Base-by-base conservation (phyloP, 768 basidiomycete genomes). In the Rhizopogon rudus region DNA sequence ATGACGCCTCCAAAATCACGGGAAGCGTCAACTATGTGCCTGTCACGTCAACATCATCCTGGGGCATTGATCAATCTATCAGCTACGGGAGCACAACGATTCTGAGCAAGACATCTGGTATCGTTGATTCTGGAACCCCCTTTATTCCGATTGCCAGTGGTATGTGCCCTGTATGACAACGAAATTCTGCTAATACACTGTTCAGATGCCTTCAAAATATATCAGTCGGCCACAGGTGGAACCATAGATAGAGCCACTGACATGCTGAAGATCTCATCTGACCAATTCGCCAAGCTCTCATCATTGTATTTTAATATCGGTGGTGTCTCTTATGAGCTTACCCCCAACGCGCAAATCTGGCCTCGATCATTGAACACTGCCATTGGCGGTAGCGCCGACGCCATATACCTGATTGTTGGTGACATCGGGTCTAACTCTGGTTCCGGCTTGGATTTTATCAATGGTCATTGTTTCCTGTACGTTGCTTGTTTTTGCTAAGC, bases 401-500 rank as follows among this genome's bases (percentile, higher is more conserved):
- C 40, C 22, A 68, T 70, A n/a, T 69, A 69, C 48, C 66, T 71
- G 22, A 29, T 72, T 48, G 58, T 71, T 28, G 2, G 17, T 31
- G 65, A 68, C 51, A 41, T 66, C 7, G 65, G 61, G 0, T 52
- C 3, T 3, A 0, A 53, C 3, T 59, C 56, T 5, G 60, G 61
- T 8, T 50, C 56, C 29, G 62, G 59, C 14, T 16, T 65, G 3
- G 64, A 62, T 52, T 68, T 68, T 8, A 40, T 60, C 31, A 48
- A 63, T 9, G 63, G 65, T 4, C 65, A 61, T 40, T 20, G 55
- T 43, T 61, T 61, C 45, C 40, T 65, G 62, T 61, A 43, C 20
- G 61, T 79, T 39, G 83, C 84, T 33, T 86, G 72, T 63, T 35
- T 31, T 14, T 6, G 6, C 1, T 3, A 12, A 10, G 10, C 12